Conservation (phyloP, 345 rosid species). For the Boechera stricta region DNA sequence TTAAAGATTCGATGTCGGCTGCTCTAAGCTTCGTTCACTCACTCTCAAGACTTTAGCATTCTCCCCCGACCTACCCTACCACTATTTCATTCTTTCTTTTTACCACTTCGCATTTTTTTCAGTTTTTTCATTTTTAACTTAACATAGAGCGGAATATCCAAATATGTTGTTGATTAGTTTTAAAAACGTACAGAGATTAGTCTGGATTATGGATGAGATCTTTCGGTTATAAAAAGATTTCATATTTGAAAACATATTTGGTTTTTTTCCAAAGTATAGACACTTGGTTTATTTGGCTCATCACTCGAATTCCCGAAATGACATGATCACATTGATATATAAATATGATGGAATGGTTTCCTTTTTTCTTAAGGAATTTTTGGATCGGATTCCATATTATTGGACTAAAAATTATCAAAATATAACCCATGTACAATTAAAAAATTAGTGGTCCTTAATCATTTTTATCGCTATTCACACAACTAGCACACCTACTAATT, state of each 20-base stretch:
- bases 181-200: background rate
- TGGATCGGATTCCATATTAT: background rate
- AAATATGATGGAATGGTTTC: too few species aligned
- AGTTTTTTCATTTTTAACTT: background rate
- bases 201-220: too few species aligned
- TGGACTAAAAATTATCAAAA: background rate
- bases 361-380: too few species aligned
- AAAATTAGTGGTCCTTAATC: background rate
- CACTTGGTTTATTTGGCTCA: background rate
- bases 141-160: background rate
- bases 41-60: constrained; percentile 20
- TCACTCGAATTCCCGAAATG: too few species aligned
- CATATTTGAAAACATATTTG: too few species aligned
- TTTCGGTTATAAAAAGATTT: too few species aligned
- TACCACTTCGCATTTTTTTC: background rate
- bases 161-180: too few species aligned
- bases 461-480: constrained; percentile 4
- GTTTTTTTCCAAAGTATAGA: background rate
- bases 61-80: constrained; percentile 37
- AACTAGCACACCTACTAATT: constrained; percentile 14
- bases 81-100: constrained; percentile 14
- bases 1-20: constrained; percentile 48
- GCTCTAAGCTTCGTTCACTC: constrained; percentile 27
- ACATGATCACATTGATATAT: too few species aligned
- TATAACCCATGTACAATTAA: background rate